Evolutionary conservation across 768 basidiomycete species (phyloP).

Genomic region (Daedalea quercina): DNA sequence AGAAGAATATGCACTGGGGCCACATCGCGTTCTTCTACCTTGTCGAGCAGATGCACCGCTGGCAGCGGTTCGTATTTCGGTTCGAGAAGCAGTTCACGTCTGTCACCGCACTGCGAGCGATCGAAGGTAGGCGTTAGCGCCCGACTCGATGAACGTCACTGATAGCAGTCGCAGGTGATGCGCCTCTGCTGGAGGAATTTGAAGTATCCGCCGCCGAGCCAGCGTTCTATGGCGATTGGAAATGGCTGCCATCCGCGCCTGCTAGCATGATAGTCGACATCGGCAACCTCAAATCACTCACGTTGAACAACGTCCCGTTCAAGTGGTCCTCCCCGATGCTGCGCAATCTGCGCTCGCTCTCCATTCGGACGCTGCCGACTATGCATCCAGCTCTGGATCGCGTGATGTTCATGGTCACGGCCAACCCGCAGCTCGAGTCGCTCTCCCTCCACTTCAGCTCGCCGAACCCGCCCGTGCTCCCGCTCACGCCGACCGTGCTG

Average conservation of each 20-base stretch:
- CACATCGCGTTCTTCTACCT: slow-evolving; percentile 76
- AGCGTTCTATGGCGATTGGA: slow-evolving; percentile 56
- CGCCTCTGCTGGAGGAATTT: slow-evolving; percentile 69
- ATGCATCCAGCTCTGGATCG: slow-evolving; percentile 61
- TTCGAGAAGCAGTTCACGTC: slow-evolving; percentile 76
- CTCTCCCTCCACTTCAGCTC: slow-evolving; percentile 59
- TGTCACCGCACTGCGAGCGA: slow-evolving; percentile 64
- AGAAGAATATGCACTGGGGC: slow-evolving; percentile 64
- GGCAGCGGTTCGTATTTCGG: slow-evolving; percentile 75
- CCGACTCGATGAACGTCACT: background rate
- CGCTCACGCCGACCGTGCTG: slow-evolving; percentile 47
- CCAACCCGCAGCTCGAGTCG: slow-evolving; percentile 48
- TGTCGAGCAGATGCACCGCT: slow-evolving; percentile 74
- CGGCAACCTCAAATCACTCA: slow-evolving; percentile 47
- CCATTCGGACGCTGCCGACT: slow-evolving; percentile 59
- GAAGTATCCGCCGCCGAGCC: slow-evolving; percentile 70
- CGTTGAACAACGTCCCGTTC: slow-evolving; percentile 68
- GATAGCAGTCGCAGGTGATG: slow-evolving; percentile 42
- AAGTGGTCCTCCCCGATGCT: slow-evolving; percentile 75
- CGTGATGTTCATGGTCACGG: slow-evolving; percentile 55
- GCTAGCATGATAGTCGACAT: slow-evolving; percentile 29
- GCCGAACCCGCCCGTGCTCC: slow-evolving; percentile 56
- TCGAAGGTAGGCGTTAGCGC: slow-evolving; percentile 45
- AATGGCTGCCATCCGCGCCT: slow-evolving; percentile 59
- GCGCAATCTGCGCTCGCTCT: slow-evolving; percentile 48